These are phyloP conservation scores for Trichopus zeylanicus DNA, from an alignment of 116 monocot species.

Conservation along the genomic window DNA sequence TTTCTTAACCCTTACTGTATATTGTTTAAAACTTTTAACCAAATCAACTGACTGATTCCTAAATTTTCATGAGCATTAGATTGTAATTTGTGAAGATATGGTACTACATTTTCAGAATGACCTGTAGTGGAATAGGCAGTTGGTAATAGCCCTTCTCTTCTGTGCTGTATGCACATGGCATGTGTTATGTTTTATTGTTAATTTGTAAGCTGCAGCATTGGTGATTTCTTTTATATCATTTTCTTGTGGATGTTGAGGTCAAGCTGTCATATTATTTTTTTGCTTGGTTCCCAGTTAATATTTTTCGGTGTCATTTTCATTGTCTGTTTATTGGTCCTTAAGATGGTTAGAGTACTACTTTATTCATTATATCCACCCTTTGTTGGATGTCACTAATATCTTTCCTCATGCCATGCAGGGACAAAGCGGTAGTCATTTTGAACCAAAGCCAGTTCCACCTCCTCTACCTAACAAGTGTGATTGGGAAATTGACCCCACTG, in stretches of 20 bases:
- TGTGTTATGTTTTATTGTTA: too few species aligned
- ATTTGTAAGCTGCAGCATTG: background rate
- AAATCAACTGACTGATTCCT: too few species aligned
- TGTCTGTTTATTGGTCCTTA: background rate
- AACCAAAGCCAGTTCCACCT: constrained; percentile 82
- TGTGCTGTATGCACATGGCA: too few species aligned
- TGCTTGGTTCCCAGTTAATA: background rate
- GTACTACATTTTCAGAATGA: too few species aligned
- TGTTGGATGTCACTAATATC: background rate
- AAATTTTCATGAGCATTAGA: too few species aligned
- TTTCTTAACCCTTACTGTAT: too few species aligned
- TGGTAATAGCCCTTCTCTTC: too few species aligned
- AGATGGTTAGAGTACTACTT: background rate
- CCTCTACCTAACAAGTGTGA: constrained; percentile 97
- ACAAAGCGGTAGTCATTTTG: constrained; percentile 97
- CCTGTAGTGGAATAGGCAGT: too few species aligned
- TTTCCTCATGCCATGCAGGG: constrained; percentile 38
- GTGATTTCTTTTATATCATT: background rate
- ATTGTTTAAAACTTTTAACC: too few species aligned
- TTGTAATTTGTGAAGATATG: too few species aligned
- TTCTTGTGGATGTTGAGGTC: background rate
- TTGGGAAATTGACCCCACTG: constrained; percentile 93
- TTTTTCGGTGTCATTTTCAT: background rate
- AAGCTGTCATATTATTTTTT: background rate
- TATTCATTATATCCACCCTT: background rate